A percentile compares a stretch with the other conserved stretches of the same genome.
Conservation (phyloP, 176 grass and related monocot genomes). For the Lolium perenne region DNA sequence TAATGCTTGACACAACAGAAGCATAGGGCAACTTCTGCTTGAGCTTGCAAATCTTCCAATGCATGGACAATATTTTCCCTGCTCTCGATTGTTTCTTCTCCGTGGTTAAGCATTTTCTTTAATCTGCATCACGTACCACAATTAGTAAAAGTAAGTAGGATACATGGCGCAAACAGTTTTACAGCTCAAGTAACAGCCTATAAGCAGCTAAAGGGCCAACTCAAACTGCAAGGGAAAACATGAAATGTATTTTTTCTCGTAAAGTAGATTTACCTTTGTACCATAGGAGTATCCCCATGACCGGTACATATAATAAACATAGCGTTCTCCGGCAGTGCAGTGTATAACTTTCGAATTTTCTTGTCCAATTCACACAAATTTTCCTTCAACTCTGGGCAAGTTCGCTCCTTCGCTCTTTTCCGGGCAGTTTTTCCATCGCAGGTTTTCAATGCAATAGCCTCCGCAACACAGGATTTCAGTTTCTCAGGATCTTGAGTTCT, state of each 20-base stretch:
- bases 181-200: neutral
- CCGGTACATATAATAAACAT: slow-evolving; percentile 89
- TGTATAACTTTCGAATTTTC: slow-evolving; percentile 71
- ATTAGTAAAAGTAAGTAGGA: slow-evolving; percentile 11
- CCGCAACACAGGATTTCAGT: slow-evolving; percentile 69
- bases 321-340: slow-evolving; percentile 65
- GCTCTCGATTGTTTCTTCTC: slow-evolving; percentile 46
- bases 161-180: slow-evolving; percentile 7
- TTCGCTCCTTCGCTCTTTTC: slow-evolving; percentile 57
- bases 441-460: slow-evolving; percentile 79
- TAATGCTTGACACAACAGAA: slow-evolving; percentile 86
- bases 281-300: slow-evolving; percentile 88
- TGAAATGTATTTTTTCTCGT: neutral
- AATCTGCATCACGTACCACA: slow-evolving; percentile 58
- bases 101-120: slow-evolving; percentile 68
- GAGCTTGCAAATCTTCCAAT: slow-evolving; percentile 83
- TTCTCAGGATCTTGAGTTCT: slow-evolving; percentile 64
- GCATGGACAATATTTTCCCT: slow-evolving; percentile 68
- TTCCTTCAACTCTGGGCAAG: slow-evolving; percentile 72
- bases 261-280: slow-evolving; percentile 72
- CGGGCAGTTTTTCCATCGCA: slow-evolving; percentile 66
- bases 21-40: slow-evolving; percentile 90
- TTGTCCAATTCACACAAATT: slow-evolving; percentile 68
- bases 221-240: slow-evolving; percentile 2
- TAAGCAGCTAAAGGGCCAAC: slow-evolving; percentile 31